Evolutionary conservation across 352 stramenopile genomes (phyloP).

Genomic region (Globisporangium heterothallicum): DNA sequence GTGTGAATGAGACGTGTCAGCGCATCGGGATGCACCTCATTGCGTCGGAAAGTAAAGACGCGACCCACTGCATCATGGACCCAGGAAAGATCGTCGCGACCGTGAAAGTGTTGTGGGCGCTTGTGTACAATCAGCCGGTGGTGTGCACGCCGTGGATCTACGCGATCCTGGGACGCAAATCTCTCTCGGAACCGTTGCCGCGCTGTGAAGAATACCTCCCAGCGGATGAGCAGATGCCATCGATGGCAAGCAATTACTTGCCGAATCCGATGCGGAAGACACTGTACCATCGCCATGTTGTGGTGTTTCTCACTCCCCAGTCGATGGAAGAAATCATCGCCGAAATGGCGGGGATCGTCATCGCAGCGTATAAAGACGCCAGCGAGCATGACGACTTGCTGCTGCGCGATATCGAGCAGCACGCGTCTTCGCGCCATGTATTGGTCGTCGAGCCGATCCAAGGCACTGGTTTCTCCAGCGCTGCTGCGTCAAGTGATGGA

Average conservation of each 20-base stretch:
- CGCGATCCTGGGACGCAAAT: slow-evolving; percentile 67
- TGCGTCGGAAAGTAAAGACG: slow-evolving; percentile 40
- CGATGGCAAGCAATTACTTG: slow-evolving; percentile 58
- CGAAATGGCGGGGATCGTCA: slow-evolving; percentile 66
- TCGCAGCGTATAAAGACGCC: slow-evolving; percentile 48
- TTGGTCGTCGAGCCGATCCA: slow-evolving; percentile 60
- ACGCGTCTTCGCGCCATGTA: slow-evolving; percentile 39
- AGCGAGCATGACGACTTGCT: slow-evolving; percentile 48
- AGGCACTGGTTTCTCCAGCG: slow-evolving; percentile 49
- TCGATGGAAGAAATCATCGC: slow-evolving; percentile 74
- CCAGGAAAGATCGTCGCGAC: slow-evolving; percentile 74
- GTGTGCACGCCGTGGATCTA: slow-evolving; percentile 80
- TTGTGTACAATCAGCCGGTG: slow-evolving; percentile 81
- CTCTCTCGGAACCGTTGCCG: slow-evolving; percentile 64
- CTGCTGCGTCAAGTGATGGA: slow-evolving; percentile 40
- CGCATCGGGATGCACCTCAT: slow-evolving; percentile 79
- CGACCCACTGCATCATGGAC: slow-evolving; percentile 86
- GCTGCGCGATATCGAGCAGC: slow-evolving; percentile 47
- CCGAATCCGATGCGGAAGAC: slow-evolving; percentile 73
- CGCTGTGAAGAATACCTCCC: slow-evolving; percentile 74
- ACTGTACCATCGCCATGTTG: slow-evolving; percentile 59
- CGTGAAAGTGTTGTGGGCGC: slow-evolving; percentile 81
- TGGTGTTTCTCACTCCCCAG: slow-evolving; percentile 72
- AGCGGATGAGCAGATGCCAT: slow-evolving; percentile 46
- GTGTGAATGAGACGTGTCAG: slow-evolving; percentile 74